Evolutionary conservation across 2,329 filamentous ascomycete species (phyloP).

Genomic region (Phyllosticta citribraziliensis): DNA sequence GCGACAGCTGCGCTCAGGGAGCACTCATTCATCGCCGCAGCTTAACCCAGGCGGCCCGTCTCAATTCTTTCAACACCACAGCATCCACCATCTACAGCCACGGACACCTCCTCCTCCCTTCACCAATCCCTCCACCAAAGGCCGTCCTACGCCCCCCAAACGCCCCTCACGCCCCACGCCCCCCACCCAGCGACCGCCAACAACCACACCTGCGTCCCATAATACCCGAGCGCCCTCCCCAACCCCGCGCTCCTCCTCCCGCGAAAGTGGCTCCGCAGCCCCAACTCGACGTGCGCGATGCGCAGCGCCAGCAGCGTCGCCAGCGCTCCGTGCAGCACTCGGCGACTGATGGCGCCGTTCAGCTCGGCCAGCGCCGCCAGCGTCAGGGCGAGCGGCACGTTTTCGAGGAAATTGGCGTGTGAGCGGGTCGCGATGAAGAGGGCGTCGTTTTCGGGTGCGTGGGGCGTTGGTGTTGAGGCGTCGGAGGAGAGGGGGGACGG

Average conservation of each 20-base stretch:
- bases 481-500: too few species aligned
- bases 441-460: background rate
- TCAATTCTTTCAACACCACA: too few species aligned
- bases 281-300: conserved; percentile 31
- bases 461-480: background rate
- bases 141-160: too few species aligned
- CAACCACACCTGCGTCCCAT: conserved; percentile 23
- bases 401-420: conserved; percentile 36
- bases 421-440: conserved; percentile 28
- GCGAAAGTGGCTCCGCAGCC: conserved; percentile 18
- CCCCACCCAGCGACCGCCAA: conserved; percentile 21
- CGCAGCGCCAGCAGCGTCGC: conserved; percentile 30
- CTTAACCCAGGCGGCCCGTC: too few species aligned
- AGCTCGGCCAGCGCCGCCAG: conserved; percentile 33
- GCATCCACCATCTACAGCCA: too few species aligned
- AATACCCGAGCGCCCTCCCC: conserved; percentile 21
- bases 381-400: conserved; percentile 31
- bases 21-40: too few species aligned
- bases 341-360: conserved; percentile 34
- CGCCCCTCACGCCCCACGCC: conserved; percentile 21
- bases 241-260: conserved; percentile 15
- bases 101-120: too few species aligned
- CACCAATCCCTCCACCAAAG: background rate
- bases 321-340: conserved; percentile 28
- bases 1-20: too few species aligned